Percentiles rank a stretch among this genome's conserved stretches.
These are phyloP conservation scores for Myxozyma vanderwaltii DNA, from an alignment of 805 yeast genomes.

Conservation along the genomic window DNA sequence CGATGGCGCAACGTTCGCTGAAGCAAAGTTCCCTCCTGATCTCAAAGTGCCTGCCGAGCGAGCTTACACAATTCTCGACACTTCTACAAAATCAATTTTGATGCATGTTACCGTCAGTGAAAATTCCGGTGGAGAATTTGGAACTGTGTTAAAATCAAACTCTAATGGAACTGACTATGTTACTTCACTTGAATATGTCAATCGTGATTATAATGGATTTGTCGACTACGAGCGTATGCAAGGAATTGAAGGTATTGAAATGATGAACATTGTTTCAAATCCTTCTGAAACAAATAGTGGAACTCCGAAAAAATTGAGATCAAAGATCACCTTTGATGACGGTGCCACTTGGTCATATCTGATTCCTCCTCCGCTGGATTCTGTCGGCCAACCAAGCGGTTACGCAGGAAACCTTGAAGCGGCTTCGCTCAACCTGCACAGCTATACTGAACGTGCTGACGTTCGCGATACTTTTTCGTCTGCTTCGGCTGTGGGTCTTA, in stretches of 20 bases:
- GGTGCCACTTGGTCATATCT: slow-evolving; percentile 84
- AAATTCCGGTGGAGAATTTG: slow-evolving; percentile 59
- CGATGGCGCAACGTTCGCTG: slow-evolving; percentile 77
- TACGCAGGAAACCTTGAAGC: slow-evolving; percentile 57
- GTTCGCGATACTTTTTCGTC: slow-evolving; percentile 84
- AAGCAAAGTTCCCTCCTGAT: slow-evolving; percentile 73
- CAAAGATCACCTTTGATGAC: slow-evolving; percentile 83
- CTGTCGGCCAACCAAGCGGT: slow-evolving; percentile 56
- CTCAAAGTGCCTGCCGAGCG: slow-evolving; percentile 61
- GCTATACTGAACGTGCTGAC: slow-evolving; percentile 85
- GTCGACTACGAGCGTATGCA: slow-evolving; percentile 87
- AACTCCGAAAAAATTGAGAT: slow-evolving; percentile 59
- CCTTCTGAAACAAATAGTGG: slow-evolving; percentile 50
- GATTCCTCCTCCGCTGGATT: slow-evolving; percentile 67
- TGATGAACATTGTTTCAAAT: slow-evolving; percentile 71
- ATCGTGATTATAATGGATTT: slow-evolving; percentile 69
- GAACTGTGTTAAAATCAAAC: slow-evolving; percentile 82
- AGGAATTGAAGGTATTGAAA: slow-evolving; percentile 80
- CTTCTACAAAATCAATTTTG: slow-evolving; percentile 70
- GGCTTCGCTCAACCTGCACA: slow-evolving; percentile 84
- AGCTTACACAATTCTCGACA: slow-evolving; percentile 79
- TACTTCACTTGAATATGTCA: slow-evolving; percentile 65
- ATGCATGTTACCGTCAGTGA: slow-evolving; percentile 75
- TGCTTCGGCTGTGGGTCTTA: slow-evolving; percentile 82
- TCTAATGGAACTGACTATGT: slow-evolving; percentile 89